phyloP scores from a whole-genome alignment of 2,329 filamentous ascomycete genomes.

The Talaromyces verruculosus region DNA sequence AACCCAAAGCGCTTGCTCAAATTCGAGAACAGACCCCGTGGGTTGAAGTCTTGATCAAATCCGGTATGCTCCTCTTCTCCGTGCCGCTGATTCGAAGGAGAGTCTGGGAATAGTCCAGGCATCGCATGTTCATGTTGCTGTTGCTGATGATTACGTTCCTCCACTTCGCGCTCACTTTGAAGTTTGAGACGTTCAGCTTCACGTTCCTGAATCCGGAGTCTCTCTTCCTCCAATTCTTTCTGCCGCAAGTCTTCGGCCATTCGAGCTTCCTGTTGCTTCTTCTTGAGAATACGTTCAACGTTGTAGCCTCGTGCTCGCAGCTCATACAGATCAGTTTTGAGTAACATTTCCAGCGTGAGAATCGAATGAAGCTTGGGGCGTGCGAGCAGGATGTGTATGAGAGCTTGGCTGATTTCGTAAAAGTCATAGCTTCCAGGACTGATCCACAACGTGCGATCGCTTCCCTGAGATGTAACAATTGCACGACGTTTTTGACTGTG shows the following conservation, averaged over 20 bases:
- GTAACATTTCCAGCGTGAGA: slow-evolving; percentile 84
- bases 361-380: slow-evolving; percentile 86
- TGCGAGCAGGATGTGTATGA: slow-evolving; percentile 76
- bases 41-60: slow-evolving; percentile 44
- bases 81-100: slow-evolving; percentile 53
- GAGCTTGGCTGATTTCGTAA: slow-evolving; percentile 86
- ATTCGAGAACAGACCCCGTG: slow-evolving; percentile 64
- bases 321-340: slow-evolving; percentile 79
- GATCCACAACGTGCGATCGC: slow-evolving; percentile 71
- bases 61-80: slow-evolving; percentile 25
- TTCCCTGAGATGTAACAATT: slow-evolving; percentile 59
- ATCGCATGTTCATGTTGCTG: slow-evolving; percentile 51
- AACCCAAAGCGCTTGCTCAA: slow-evolving; percentile 68
- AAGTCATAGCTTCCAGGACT: slow-evolving; percentile 72
- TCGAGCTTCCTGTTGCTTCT: slow-evolving; percentile 81
- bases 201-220: slow-evolving; percentile 64
- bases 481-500: slow-evolving; percentile 72
- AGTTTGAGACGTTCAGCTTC: slow-evolving; percentile 51
- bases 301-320: slow-evolving; percentile 90
- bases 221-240: slow-evolving; percentile 69
- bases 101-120: slow-evolving; percentile 72
- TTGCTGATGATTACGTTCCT: slow-evolving; percentile 32
- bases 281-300: slow-evolving; percentile 86
- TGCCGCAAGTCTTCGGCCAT: slow-evolving; percentile 81
- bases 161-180: slow-evolving; percentile 34